Conservation (phyloP, 2,329 filamentous ascomycete species). For the Penicillium sp. region DNA sequence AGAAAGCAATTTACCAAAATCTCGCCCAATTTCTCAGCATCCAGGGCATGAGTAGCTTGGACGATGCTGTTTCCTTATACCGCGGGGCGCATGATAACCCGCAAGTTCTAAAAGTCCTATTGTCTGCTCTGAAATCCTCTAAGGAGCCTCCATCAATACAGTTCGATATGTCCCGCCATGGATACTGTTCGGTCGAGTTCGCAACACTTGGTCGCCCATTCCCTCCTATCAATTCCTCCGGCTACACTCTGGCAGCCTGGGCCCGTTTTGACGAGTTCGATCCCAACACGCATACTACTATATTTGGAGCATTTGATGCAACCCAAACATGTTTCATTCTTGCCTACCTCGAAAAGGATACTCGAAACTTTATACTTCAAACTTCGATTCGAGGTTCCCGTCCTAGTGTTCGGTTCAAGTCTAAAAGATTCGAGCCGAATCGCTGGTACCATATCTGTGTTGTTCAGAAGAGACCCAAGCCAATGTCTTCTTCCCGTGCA, state of each 20-base stretch:
- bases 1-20: conserved; percentile 59
- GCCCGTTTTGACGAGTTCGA: conserved; percentile 86
- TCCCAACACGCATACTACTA: conserved; percentile 77
- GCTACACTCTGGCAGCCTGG: conserved; percentile 91
- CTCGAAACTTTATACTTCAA: conserved; percentile 89
- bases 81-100: conserved; percentile 52
- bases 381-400: conserved; percentile 83
- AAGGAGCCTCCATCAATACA: conserved; percentile 82
- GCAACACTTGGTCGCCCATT: conserved; percentile 81
- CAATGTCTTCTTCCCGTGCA: conserved; percentile 73
- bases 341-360: conserved; percentile 90
- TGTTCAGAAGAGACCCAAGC: conserved; percentile 75
- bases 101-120: conserved; percentile 63
- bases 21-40: conserved; percentile 67
- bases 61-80: conserved; percentile 77
- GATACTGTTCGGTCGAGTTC: conserved; percentile 86
- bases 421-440: conserved; percentile 68
- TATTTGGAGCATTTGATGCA: conserved; percentile 92
- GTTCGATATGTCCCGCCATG: conserved; percentile 85
- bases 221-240: conserved; percentile 71
- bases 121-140: conserved; percentile 71
- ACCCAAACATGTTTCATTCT: conserved; percentile 92
- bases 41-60: conserved; percentile 75
- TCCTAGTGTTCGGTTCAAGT: conserved; percentile 92
- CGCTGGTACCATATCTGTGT: conserved; percentile 93